Evolutionary conservation across 345 rosid species (phyloP), one percentile per base, ranked within the genome.

Genomic region (Brassica nigra): DNA sequence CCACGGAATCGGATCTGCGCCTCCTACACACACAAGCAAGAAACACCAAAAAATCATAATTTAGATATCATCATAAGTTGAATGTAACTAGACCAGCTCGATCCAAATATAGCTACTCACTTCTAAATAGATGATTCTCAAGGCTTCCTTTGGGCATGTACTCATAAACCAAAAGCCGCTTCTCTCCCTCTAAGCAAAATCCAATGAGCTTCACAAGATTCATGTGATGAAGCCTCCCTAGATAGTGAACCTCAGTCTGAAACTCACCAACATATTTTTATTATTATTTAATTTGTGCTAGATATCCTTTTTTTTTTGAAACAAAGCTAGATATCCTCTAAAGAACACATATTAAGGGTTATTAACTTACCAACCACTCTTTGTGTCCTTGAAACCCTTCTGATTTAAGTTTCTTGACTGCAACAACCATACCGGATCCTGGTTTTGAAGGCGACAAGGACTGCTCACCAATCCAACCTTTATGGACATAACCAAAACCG

Each of bases 311-410:
- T 20, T 20, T 20, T 20, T 20, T 20, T 20, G 23, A 20, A 20
- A 20, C 23, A 20, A 20, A 20, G 23, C 23, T 20, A 20, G 23
- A 15, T 10, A 33, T 15, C 27, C 28, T 20, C 27, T 16, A 34
- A 15, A 65, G 6, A 20, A 64, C 18, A 55, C 62, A 27, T 57
- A 30, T 42, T n/a, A 52, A 68, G 11, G 37, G 52, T n/a, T 2
- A 31, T 67, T 36, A 72, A 87, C 97, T 27, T 76, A 94, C 98
- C 97, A 94, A 71, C 98, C 98, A 94, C 88, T 94, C 98, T 85
- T 94, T 92, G 86, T 92, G 98, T 37, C 98, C 98, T 80, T 94
- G 98, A 83, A 88, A 86, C 75, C 98, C 98, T 79, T 92, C 97
- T 68, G 91, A 88, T 80, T 91, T 92, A 68, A 94, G 94, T 82